Percentiles rank a stretch among this genome's conserved stretches.
phyloP scores from a whole-genome alignment of 164 flowering plant genomes.

The Taxillus chinensis region DNA sequence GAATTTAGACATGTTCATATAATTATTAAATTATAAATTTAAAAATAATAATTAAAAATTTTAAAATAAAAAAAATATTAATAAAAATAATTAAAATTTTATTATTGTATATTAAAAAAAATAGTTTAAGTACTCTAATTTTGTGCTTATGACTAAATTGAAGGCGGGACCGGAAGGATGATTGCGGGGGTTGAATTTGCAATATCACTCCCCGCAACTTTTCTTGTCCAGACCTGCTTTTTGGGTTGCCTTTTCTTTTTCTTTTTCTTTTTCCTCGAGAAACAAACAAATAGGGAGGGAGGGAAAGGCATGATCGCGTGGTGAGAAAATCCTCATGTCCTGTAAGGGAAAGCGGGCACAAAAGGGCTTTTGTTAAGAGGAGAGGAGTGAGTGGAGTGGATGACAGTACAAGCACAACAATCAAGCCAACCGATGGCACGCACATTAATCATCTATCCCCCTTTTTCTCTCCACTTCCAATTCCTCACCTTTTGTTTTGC shows the following conservation, averaged over 20 bases:
- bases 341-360: conserved; percentile 46
- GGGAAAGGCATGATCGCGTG: conserved; percentile 17
- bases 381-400: conserved; percentile 20
- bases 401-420: conserved; percentile 15
- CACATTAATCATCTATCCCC: conserved; percentile 2
- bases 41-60: too few species aligned
- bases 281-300: conserved; percentile 3
- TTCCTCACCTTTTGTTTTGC: neutral
- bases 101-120: too few species aligned
- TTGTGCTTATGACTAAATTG: too few species aligned
- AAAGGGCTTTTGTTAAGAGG: conserved; percentile 18
- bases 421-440: neutral
- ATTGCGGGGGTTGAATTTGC: too few species aligned
- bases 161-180: too few species aligned
- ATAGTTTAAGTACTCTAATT: too few species aligned
- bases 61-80: too few species aligned
- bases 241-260: conserved; percentile 7
- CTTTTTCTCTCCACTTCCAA: conserved; percentile 4
- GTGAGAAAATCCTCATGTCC: conserved; percentile 30
- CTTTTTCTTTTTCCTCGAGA: conserved; percentile 14
- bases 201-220: conserved; percentile 3
- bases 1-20: too few species aligned
- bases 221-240: conserved; percentile 13
- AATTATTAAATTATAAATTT: too few species aligned
- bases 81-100: too few species aligned